Conservation (phyloP, 2,329 filamentous ascomycete species). For the Penicillium sp. region DNA sequence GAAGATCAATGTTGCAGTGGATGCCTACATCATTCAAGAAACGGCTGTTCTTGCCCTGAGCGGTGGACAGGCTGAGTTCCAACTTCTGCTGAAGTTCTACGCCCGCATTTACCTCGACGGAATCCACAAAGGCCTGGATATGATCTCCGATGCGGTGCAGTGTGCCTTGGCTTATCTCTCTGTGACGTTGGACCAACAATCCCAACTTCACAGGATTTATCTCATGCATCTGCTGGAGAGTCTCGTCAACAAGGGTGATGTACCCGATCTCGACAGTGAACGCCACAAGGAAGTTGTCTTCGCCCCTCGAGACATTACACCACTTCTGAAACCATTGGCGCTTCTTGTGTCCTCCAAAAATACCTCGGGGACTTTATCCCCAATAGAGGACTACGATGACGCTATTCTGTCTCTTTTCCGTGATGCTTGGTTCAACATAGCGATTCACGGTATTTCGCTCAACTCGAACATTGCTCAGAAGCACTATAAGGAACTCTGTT, state of each 20-base stretch:
- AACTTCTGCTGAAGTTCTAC: constrained; percentile 80
- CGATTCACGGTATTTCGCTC: constrained; percentile 83
- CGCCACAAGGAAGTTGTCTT: constrained; percentile 77
- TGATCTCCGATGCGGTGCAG: constrained; percentile 71
- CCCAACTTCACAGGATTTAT: constrained; percentile 78
- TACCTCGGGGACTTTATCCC: constrained; percentile 23
- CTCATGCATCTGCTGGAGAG: constrained; percentile 78
- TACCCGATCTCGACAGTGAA: constrained; percentile 69
- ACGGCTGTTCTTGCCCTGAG: constrained; percentile 73
- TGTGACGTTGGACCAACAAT: constrained; percentile 62
- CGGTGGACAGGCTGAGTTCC: constrained; percentile 78
- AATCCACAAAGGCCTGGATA: constrained; percentile 64
- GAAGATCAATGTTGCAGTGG: constrained; percentile 75
- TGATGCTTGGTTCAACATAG: constrained; percentile 98
- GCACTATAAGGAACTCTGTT: constrained; percentile 72
- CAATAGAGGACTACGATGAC: constrained; percentile 54
- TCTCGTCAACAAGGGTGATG: constrained; percentile 87
- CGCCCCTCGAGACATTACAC: constrained; percentile 80
- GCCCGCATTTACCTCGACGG: constrained; percentile 71
- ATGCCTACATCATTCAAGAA: constrained; percentile 81
- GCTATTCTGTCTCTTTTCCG: constrained; percentile 72
- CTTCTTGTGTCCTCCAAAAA: constrained; percentile 65
- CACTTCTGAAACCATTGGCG: constrained; percentile 84
- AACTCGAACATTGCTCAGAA: constrained; percentile 70
- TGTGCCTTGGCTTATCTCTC: constrained; percentile 80